phyloP scores from a whole-genome alignment of 2,329 filamentous ascomycete genomes.

The Triangularia setosa region DNA sequence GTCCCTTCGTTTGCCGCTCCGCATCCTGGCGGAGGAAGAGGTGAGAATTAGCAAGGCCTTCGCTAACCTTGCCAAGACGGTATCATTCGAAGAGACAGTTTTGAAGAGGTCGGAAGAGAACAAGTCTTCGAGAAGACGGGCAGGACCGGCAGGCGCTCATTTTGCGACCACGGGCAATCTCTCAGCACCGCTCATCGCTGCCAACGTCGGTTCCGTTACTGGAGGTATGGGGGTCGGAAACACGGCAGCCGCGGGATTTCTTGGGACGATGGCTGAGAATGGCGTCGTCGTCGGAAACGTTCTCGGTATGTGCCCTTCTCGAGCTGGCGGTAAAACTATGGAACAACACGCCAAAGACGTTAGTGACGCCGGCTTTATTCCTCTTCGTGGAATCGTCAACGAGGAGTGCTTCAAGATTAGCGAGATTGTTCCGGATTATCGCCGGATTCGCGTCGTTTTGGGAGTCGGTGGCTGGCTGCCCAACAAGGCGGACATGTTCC shows the following conservation, averaged over 20 bases:
- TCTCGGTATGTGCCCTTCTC: constrained; percentile 86
- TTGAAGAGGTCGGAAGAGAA: constrained; percentile 62
- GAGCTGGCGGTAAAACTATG: constrained; percentile 81
- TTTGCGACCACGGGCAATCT: constrained; percentile 68
- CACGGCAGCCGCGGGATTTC: constrained; percentile 69
- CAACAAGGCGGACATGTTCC: constrained; percentile 65
- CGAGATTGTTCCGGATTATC: constrained; percentile 52
- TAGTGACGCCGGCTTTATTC: constrained; percentile 82
- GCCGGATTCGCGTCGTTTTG: constrained; percentile 75
- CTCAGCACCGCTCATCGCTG: constrained; percentile 70
- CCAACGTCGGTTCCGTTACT: constrained; percentile 75
- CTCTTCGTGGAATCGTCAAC: constrained; percentile 53
- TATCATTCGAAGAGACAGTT: constrained; percentile 62
- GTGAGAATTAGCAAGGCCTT: constrained; percentile 70
- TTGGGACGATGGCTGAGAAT: constrained; percentile 77
- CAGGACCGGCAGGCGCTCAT: constrained; percentile 46
- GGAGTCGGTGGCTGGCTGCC: constrained; percentile 79
- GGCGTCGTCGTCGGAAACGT: constrained; percentile 75
- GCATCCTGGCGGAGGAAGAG: constrained; percentile 66
- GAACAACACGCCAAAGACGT: constrained; percentile 84
- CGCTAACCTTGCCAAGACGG: constrained; percentile 65
- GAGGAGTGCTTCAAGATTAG: constrained; percentile 44
- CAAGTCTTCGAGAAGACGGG: constrained; percentile 64
- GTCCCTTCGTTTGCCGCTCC: constrained; percentile 64
- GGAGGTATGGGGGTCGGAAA: constrained; percentile 71